These are phyloP conservation scores for Thozetella sp. DNA, from an alignment of 495 filamentous ascomycete species.

Conservation along the genomic window DNA sequence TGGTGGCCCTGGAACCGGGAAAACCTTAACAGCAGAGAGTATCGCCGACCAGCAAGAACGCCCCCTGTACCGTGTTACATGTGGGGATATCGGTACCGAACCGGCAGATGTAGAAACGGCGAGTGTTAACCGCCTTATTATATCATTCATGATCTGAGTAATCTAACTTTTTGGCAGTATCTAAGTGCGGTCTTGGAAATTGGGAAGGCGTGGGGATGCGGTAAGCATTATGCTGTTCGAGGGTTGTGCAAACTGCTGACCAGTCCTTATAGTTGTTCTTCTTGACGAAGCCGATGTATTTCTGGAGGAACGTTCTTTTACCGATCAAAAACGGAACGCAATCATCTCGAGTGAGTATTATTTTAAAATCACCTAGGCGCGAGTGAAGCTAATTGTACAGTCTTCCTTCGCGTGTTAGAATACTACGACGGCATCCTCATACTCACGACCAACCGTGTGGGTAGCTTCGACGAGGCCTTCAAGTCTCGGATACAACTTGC, in stretches of 20 bases:
- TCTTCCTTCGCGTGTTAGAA: constrained; percentile 35
- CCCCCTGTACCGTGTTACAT: constrained; percentile 47
- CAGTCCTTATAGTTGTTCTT: constrained; percentile 8
- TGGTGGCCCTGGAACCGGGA: constrained; percentile 36
- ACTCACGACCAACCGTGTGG: constrained; percentile 30
- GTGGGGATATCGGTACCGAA: constrained; percentile 49
- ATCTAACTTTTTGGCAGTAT: constrained; percentile 10
- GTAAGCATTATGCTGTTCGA: constrained; percentile 1
- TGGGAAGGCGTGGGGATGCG: constrained; percentile 35
- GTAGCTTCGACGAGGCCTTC: constrained; percentile 45
- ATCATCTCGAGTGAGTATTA: neutral
- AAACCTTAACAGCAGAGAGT: constrained; percentile 49
- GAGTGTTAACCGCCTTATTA: neutral
- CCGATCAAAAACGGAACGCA: constrained; percentile 4
- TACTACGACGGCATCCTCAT: constrained; percentile 40
- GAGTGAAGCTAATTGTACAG: neutral
- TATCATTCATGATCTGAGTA: neutral
- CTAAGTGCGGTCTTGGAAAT: constrained; percentile 45
- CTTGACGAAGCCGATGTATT: constrained; percentile 38
- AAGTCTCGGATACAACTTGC: constrained; percentile 45
- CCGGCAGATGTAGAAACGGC: constrained; percentile 32
- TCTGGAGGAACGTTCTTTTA: constrained; percentile 36
- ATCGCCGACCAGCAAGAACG: constrained; percentile 42
- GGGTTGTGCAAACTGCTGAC: neutral
- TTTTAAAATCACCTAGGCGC: neutral